Percentiles rank a stretch among this genome's conserved stretches.
These are phyloP conservation scores for Picochlorum sp. DNA, from an alignment of 139 green algal genomes.

Conservation along the genomic window DNA sequence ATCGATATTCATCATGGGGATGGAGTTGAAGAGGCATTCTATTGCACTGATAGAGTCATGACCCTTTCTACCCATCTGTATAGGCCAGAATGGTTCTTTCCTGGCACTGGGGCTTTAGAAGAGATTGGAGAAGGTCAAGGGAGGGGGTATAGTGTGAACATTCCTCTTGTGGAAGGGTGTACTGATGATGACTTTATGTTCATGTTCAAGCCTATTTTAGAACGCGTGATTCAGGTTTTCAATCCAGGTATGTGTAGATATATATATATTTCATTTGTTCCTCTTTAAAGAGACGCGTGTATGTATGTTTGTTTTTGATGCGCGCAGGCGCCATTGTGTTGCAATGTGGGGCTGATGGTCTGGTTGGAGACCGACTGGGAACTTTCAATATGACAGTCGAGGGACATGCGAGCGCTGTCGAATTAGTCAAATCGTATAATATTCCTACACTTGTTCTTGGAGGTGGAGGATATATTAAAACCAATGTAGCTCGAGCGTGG, in stretches of 20 bases:
- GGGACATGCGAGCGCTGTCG: constrained; percentile 80
- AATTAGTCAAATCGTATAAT: constrained; percentile 82
- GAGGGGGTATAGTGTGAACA: constrained; percentile 73
- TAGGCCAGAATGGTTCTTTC: constrained; percentile 65
- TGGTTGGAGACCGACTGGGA: constrained; percentile 82
- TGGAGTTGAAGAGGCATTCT: constrained; percentile 96
- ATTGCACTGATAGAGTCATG: constrained; percentile 74
- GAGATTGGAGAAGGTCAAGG: constrained; percentile 44
- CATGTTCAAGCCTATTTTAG: constrained; percentile 73
- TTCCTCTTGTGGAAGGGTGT: constrained; percentile 63
- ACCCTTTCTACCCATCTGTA: constrained; percentile 93
- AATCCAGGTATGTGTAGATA: constrained; percentile 26
- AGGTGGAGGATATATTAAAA: constrained; percentile 94
- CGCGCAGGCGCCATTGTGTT: constrained; percentile 55
- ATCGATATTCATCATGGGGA: constrained; percentile 98
- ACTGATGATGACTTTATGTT: constrained; percentile 53
- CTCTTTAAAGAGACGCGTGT: too few species aligned
- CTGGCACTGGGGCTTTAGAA: constrained; percentile 62
- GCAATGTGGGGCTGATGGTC: constrained; percentile 81
- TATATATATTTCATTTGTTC: too few species aligned
- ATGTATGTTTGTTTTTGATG: too few species aligned
- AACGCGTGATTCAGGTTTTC: constrained; percentile 67
- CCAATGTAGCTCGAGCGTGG: constrained; percentile 87
- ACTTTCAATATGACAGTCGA: constrained; percentile 85
- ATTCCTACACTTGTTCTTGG: constrained; percentile 78